Conservation (phyloP, 805 yeast species). For the Ogataea dorogensis region DNA sequence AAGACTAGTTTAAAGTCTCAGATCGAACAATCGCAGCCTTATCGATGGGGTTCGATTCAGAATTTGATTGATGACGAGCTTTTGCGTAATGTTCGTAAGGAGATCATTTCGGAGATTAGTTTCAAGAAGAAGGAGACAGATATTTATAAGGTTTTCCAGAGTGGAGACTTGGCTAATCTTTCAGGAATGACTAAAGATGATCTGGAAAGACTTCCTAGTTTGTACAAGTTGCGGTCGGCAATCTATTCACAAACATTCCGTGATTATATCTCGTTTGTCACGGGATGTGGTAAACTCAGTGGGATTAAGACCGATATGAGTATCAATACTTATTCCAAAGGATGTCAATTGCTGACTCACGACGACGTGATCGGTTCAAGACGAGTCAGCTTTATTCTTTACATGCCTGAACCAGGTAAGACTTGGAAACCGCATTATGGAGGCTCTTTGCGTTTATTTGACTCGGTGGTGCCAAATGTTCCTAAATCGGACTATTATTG, state of each 20-base stretch:
- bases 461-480: slow-evolving; percentile 83
- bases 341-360: slow-evolving; percentile 92
- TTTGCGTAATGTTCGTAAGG: slow-evolving; percentile 76
- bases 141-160: slow-evolving; percentile 87
- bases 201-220: slow-evolving; percentile 65
- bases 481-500: slow-evolving; percentile 75
- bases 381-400: slow-evolving; percentile 87
- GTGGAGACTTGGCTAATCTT: slow-evolving; percentile 88
- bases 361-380: slow-evolving; percentile 98
- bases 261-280: slow-evolving; percentile 68
- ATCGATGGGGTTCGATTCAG: slow-evolving; percentile 83
- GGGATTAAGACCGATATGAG: slow-evolving; percentile 93
- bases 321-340: slow-evolving; percentile 84
- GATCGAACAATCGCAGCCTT: slow-evolving; percentile 67
- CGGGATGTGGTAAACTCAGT: slow-evolving; percentile 85
- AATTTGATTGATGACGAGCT: slow-evolving; percentile 74
- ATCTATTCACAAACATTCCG: slow-evolving; percentile 85
- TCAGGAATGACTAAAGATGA: slow-evolving; percentile 82
- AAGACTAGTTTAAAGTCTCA: slow-evolving; percentile 38
- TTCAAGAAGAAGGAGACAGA: slow-evolving; percentile 97
- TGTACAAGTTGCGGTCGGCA: slow-evolving; percentile 79
- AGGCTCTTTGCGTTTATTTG: slow-evolving; percentile 85
- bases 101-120: slow-evolving; percentile 77
- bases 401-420: slow-evolving; percentile 88
- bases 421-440: slow-evolving; percentile 91